These are phyloP conservation scores for Collybia mongolica DNA, from an alignment of 768 basidiomycete genomes.

Conservation along the genomic window DNA sequence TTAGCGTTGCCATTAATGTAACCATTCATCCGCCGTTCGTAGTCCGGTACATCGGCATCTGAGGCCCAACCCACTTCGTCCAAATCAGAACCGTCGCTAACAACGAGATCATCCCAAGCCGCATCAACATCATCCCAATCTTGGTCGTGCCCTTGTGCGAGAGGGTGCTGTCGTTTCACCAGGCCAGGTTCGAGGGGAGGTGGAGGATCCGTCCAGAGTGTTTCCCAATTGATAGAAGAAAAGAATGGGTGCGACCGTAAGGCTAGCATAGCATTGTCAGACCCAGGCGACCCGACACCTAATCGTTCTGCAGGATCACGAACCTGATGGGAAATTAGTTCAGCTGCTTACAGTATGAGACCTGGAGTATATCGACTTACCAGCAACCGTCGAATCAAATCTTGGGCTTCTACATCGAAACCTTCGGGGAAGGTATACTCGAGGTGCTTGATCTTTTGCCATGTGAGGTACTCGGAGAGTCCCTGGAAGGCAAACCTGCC, in stretches of 20 bases:
- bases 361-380: constrained; percentile 33
- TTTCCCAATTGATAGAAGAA: constrained; percentile 53
- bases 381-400: constrained; percentile 75
- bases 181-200: constrained; percentile 61
- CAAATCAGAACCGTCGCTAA: constrained; percentile 22
- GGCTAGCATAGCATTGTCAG: constrained; percentile 37
- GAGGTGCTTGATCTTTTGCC: constrained; percentile 88
- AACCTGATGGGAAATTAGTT: constrained; percentile 33
- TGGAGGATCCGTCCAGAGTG: constrained; percentile 62
- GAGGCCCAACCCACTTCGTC: constrained; percentile 55
- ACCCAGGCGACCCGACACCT: constrained; percentile 48
- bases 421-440: constrained; percentile 87
- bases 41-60: constrained; percentile 35
- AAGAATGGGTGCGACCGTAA: constrained; percentile 68
- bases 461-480: constrained; percentile 89
- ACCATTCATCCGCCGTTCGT: constrained; percentile 14
- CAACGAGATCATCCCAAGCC: constrained; percentile 51
- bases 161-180: constrained; percentile 41
- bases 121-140: constrained; percentile 55
- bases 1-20: constrained; percentile 6
- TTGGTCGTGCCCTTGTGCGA: constrained; percentile 27
- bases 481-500: constrained; percentile 92
- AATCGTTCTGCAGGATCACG: constrained; percentile 58
- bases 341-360: not conserved
- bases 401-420: constrained; percentile 79